Conservation (phyloP, 2,329 filamentous ascomycete genomes). For the Arachnomyces sp. region DNA sequence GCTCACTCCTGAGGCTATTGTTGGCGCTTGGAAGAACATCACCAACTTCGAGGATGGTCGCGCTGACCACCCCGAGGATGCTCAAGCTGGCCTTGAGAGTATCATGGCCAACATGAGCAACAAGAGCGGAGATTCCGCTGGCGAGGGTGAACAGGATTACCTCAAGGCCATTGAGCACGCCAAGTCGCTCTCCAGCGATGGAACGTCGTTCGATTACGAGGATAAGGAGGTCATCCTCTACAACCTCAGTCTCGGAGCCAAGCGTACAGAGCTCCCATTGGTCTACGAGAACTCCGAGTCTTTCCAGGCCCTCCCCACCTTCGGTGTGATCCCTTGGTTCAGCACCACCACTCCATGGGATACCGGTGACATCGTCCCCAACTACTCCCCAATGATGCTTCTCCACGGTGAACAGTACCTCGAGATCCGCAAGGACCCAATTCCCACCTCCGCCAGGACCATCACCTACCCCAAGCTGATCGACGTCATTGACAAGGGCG, state of each 20-base stretch:
- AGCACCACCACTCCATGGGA: constrained; percentile 71
- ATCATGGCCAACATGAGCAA: constrained; percentile 82
- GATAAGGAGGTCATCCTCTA: constrained; percentile 90
- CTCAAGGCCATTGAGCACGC: constrained; percentile 68
- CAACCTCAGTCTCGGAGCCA: constrained; percentile 88
- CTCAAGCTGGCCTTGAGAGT: constrained; percentile 66
- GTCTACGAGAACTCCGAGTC: constrained; percentile 85
- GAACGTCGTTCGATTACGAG: constrained; percentile 71
- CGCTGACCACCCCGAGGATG: constrained; percentile 75
- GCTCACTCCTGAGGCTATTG: constrained; percentile 76
- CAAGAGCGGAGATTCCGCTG: constrained; percentile 47
- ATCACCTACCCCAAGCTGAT: constrained; percentile 71
- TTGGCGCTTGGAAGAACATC: constrained; percentile 67
- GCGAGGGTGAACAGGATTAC: constrained; percentile 54
- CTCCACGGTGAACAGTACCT: constrained; percentile 98
- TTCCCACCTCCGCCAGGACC: constrained; percentile 74
- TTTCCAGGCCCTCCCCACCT: constrained; percentile 93
- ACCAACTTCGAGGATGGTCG: constrained; percentile 79
- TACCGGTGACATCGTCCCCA: constrained; percentile 76
- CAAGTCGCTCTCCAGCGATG: constrained; percentile 60
- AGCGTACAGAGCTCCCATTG: constrained; percentile 75
- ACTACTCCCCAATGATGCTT: constrained; percentile 98
- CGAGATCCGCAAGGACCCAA: constrained; percentile 83
- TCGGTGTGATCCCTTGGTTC: constrained; percentile 91
- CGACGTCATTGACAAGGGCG: constrained; percentile 94